Evolutionary conservation across 1,284 basidiomycete species (phyloP), one percentile per base, ranked within the genome.

Genomic region (Trametes versicolor): DNA sequence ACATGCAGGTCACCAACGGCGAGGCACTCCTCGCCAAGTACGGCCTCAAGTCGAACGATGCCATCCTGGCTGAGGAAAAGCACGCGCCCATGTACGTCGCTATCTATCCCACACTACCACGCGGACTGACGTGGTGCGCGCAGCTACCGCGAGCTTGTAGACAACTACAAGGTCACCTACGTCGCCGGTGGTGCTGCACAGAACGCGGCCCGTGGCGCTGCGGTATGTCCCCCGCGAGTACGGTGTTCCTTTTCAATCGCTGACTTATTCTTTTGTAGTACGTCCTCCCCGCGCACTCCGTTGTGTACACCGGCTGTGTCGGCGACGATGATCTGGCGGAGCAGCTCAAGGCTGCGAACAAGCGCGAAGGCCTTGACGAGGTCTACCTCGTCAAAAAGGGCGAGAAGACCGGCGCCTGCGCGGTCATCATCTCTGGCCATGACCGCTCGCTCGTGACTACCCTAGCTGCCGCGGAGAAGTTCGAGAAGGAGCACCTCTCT

Each of bases 181-280:
- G 95, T 99, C 63, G 97, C 98, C 53, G 98, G 98, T 65, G 98
- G 98, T 75, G 97, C 97, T 45, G 90, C 96, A 27, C 98, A 99
- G 80, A 99, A 99, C 77, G 90, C 96, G 71, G 97, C 97, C 63
- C 93, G 98, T 65, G 96, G 91, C 71, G 97, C 97, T 73, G 95
- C 98, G 65, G 95, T 98, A 81, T 75, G 95, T 89, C 25, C 62
- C 47, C 10, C 58, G 29, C 37, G 21, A 27, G 4, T 19, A 6
- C 17, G 19, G 9, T 9, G 15, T 37, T 19, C 17, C 49, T 27
- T 27, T 21, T 27, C 27, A 10, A 57, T 55, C n/a, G 23, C 41
- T 56, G 32, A 63, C 21, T 29, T 23, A 54, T 53, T 58, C n/a
- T 34, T 34, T 62, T 4, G 1, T 74, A 97, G 96, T 98, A 98